Conservation (phyloP, 78 protist genomes). For the Dictyostelium firmibasis region DNA sequence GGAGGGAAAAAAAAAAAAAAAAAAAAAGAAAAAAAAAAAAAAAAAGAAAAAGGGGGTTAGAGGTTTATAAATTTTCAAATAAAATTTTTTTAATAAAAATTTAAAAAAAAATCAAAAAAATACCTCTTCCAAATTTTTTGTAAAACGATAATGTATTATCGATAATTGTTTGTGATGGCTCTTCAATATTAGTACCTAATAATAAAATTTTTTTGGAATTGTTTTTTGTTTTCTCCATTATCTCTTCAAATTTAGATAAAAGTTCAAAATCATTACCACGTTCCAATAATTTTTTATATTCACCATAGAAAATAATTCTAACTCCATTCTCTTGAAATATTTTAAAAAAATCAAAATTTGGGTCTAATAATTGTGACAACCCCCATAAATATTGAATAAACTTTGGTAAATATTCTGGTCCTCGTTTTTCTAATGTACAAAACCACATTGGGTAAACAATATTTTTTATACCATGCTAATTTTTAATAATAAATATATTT, state of each 20-base stretch:
- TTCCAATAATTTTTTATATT: constrained; percentile 19
- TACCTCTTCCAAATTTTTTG: constrained; percentile 9
- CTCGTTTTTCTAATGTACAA: constrained; percentile 56
- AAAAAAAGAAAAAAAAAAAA: neutral
- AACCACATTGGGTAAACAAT: constrained; percentile 76
- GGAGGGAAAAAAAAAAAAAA: neutral
- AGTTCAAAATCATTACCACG: constrained; percentile 21
- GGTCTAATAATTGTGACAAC: neutral
- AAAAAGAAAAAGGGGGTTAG: neutral
- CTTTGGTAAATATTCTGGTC: constrained; percentile 66
- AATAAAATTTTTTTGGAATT: neutral
- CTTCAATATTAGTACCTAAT: constrained; percentile 45
- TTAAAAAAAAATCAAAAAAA: neutral
- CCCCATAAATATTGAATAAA: constrained; percentile 68
- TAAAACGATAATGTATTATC: constrained; percentile 6
- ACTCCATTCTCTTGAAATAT: constrained; percentile 13
- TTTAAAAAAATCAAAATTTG: neutral
- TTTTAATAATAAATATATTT: no score
- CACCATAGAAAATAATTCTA: constrained; percentile 51
- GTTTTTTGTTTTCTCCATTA: constrained; percentile 47
- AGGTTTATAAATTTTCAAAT: neutral
- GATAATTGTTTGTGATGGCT: constrained; percentile 45
- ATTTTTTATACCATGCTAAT: constrained; percentile 34
- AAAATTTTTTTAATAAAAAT: neutral
- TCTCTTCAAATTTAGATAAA: constrained; percentile 11